These are phyloP conservation scores for Calonectria pseudoreteaudii DNA, from an alignment of 2,329 filamentous ascomycete species.

Conservation along the genomic window DNA sequence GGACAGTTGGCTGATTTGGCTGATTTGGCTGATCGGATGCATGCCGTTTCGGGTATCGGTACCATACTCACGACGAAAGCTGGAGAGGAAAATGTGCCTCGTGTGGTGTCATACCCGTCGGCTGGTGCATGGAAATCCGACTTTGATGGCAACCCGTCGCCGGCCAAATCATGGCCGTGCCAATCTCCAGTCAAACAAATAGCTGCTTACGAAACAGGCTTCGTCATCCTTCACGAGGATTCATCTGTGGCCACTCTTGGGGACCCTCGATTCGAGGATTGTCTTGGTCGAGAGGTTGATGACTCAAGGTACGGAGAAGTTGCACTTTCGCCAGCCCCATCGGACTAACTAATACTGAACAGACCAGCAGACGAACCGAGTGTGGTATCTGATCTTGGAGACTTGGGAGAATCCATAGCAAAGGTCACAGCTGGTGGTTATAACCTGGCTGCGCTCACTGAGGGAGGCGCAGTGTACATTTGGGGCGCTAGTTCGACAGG, in stretches of 20 bases:
- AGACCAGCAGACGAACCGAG: conserved; percentile 61
- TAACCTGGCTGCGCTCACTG: conserved; percentile 67
- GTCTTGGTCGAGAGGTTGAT: conserved; percentile 64
- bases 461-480: conserved; percentile 68
- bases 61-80: conserved; percentile 11
- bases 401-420: conserved; percentile 63
- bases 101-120: conserved; percentile 37
- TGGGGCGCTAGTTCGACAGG: conserved; percentile 62
- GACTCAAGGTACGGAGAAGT: conserved; percentile 48
- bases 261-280: conserved; percentile 67
- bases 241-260: conserved; percentile 66
- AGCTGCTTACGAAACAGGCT: conserved; percentile 62
- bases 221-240: conserved; percentile 57
- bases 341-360: conserved; percentile 28
- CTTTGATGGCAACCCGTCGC: conserved; percentile 31
- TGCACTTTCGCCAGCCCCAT: not conserved
- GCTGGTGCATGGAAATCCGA: conserved; percentile 29
- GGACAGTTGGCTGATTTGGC: not conserved
- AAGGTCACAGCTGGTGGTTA: conserved; percentile 70
- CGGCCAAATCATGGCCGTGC: conserved; percentile 37
- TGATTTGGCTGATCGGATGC: conserved; percentile 14
- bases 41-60: conserved; percentile 34
- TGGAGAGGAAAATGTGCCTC: not conserved
- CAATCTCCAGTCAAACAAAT: conserved; percentile 52
- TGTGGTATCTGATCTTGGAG: conserved; percentile 60